Percentiles rank a stretch among this genome's conserved stretches.
These are phyloP conservation scores for Monascus purpureus DNA, from an alignment of 495 filamentous ascomycete species.

Conservation along the genomic window DNA sequence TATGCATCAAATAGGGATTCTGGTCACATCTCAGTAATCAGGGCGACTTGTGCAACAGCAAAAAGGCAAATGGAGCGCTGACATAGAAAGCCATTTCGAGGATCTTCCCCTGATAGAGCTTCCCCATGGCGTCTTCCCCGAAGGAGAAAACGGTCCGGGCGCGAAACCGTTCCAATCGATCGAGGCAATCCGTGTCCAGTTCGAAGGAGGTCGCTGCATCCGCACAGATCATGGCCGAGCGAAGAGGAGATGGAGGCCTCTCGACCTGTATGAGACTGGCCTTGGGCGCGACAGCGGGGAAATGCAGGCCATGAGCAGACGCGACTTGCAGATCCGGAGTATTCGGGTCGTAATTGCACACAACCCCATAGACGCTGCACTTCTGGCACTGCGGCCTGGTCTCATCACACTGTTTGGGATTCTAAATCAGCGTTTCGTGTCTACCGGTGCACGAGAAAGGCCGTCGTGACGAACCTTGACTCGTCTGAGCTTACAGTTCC, in stretches of 20 bases:
- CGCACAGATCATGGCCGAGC: too few relatives aligned
- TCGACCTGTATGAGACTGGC: conserved; percentile 5
- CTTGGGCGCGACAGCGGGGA: too few relatives aligned
- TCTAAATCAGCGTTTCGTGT: conserved; percentile 1
- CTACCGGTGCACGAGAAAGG: conserved; percentile 2
- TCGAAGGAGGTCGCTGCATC: too few relatives aligned
- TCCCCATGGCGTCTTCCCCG: too few relatives aligned
- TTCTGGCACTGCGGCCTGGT: conserved; percentile 27
- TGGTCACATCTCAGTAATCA: conserved; percentile 4
- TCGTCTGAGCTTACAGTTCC: conserved; percentile 36
- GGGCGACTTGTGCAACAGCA: neutral
- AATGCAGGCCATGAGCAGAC: conserved; percentile 9
- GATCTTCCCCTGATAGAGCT: too few relatives aligned
- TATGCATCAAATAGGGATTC: conserved; percentile 36
- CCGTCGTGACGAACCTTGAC: conserved; percentile 24
- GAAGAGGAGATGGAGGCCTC: conserved; percentile 12
- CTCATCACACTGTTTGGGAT: conserved; percentile 37
- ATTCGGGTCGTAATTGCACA: conserved; percentile 28
- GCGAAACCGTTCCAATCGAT: too few relatives aligned
- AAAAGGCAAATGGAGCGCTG: conserved; percentile 13
- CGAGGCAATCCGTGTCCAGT: too few relatives aligned
- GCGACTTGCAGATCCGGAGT: conserved; percentile 25
- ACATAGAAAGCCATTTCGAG: conserved; percentile 19
- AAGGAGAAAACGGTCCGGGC: too few relatives aligned
- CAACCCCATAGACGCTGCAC: conserved; percentile 27